A percentile compares a stretch with the other conserved stretches of the same genome.
These are phyloP conservation scores for Phytophthora podocarpi DNA, from an alignment of 352 stramenopile species.

Conservation along the genomic window DNA sequence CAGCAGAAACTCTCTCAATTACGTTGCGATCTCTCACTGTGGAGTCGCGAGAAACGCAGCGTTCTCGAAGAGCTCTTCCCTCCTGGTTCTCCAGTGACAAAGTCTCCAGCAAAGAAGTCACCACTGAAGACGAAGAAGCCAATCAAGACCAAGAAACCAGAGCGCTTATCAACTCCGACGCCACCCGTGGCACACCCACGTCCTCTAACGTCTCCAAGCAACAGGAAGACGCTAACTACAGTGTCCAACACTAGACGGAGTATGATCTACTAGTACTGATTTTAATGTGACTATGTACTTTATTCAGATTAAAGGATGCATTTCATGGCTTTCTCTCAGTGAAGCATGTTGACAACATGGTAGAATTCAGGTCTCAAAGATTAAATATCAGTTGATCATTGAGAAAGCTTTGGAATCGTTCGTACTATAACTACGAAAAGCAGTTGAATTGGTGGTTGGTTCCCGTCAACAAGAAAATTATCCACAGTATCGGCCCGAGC, in stretches of 20 bases:
- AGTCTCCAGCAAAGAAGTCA: conserved; percentile 2
- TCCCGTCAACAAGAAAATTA: conserved; percentile 75
- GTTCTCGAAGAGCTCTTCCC: conserved; percentile 58
- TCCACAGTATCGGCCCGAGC: conserved; percentile 68
- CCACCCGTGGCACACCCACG: not conserved
- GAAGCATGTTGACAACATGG: conserved; percentile 63
- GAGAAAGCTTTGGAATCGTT: conserved; percentile 33
- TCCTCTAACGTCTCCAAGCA: conserved; percentile 18
- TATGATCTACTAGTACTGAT: conserved; percentile 24
- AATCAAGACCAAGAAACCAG: conserved; percentile 9
- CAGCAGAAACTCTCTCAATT: conserved; percentile 78
- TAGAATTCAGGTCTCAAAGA: conserved; percentile 84
- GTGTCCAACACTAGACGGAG: conserved; percentile 7
- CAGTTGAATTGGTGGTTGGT: not conserved
- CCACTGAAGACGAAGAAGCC: conserved; percentile 2
- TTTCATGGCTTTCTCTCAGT: conserved; percentile 70
- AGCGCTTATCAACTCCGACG: not conserved
- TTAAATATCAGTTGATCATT: conserved; percentile 88
- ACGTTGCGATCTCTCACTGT: conserved; percentile 49
- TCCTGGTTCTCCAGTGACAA: conserved; percentile 19
- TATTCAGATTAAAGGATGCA: no score
- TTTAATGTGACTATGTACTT: no score
- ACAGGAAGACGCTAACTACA: not conserved
- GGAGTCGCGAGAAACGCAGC: conserved; percentile 56
- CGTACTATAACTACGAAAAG: not conserved